Base-by-base conservation (phyloP, 768 basidiomycete species). In the Xerocomus brunneocitrinus region DNA sequence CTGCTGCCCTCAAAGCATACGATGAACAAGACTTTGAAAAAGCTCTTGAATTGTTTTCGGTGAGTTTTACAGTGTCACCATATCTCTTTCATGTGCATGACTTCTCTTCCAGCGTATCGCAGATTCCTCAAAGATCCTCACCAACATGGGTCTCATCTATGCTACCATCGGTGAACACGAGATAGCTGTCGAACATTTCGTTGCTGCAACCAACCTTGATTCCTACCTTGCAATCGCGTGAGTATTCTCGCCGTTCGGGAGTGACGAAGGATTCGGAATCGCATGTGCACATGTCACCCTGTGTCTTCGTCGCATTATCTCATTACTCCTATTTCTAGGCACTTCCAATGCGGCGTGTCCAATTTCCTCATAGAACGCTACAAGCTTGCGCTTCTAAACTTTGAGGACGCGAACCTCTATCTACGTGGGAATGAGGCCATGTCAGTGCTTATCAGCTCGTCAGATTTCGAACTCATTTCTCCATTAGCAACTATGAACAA, bases 101-200 rank as follows among this genome's bases (percentile, higher is more conserved):
- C 19, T 46, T 46, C 22, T 16, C 25, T 22, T 16, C 24, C 61
- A 89, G 83, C 71, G 73, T 39, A 95, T 97, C 61, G 87, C 85
- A 3, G 89, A 93, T 66, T 86, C 84, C 22, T 91, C 90, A 55
- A 93, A 93, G 75, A 91, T 97, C 62, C 80, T 89, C 54, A 89
- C 89, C 43, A 97, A 97, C 67, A 90, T 97, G 74, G 95, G 90
- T 13, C 77, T 98, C 54, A 94, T 98, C 65, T 88, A 90, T 60
- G 94, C 95, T 42, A 95, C 92, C 35, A 77, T 93, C 13, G 90
- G 93, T 57, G 85, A 91, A 65, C 93, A 95, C 64, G 85, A 88
- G 66, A 77, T 81, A 12, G 93, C 93, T 44, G 84, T 97, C 30
- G 81, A 91, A 61, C 79, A 83, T 57, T 98, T 95, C 70, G 74